A percentile compares a stretch with the other conserved stretches of the same genome.
Evolutionary conservation across 1,139 yeast species (phyloP).

Genomic region (Hemisphaericaspora xylanilytica): DNA sequence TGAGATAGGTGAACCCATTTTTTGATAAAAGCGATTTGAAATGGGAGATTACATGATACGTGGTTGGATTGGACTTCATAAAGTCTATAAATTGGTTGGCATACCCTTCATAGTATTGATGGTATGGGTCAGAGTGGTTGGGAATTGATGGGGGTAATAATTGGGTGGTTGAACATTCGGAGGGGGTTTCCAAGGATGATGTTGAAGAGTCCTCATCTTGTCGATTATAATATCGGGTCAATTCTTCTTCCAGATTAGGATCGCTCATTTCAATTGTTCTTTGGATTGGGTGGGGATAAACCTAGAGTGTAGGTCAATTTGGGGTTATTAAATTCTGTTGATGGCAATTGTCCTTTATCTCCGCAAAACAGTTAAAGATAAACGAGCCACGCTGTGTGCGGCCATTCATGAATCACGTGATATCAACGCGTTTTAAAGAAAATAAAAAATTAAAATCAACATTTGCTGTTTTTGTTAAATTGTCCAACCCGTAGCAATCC

Average conservation of each 20-base stretch:
- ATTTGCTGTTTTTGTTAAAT: too few species aligned
- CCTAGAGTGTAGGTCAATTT: too few species aligned
- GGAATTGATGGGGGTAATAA: neutral
- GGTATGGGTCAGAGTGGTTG: constrained; percentile 4
- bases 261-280: too few species aligned
- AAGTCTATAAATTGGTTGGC: constrained; percentile 55
- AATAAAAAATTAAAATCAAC: too few species aligned
- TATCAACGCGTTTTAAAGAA: too few species aligned
- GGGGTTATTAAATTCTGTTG: too few species aligned
- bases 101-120: constrained; percentile 32
- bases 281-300: too few species aligned
- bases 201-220: neutral
- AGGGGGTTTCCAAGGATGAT: constrained; percentile 3
- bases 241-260: neutral
- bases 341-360: too few species aligned
- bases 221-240: neutral
- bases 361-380: too few species aligned
- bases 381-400: too few species aligned
- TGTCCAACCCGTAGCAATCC: too few species aligned
- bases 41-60: constrained; percentile 54
- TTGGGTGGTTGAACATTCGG: neutral
- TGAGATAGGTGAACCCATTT: constrained; percentile 53
- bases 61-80: constrained; percentile 60
- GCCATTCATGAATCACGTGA: too few species aligned
- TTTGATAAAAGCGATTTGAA: constrained; percentile 41